Evolutionary conservation across 495 filamentous ascomycete genomes (phyloP), one percentile per base, ranked within the genome.

Genomic region (Gamarada debralockiae): DNA sequence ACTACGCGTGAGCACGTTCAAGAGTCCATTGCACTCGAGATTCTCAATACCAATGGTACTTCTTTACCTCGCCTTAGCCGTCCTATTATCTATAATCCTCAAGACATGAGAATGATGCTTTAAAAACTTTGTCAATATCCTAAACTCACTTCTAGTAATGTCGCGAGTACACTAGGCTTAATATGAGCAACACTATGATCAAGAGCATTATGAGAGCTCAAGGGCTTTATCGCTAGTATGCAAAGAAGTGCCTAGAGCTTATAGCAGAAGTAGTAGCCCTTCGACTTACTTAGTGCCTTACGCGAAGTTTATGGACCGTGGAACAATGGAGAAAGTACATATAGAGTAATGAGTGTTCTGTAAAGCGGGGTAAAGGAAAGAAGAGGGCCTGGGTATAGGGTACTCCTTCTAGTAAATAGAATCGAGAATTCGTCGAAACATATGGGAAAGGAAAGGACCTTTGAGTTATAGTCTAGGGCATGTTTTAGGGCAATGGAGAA

Each of bases 371-470:
- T 33, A 51, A 50, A 48, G 50, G 58, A 8, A 27, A 21, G 37
- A 43, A 40, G 62, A 36, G 55, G 46, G 45, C 36, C 62, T 59
- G 21, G 17, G 55, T 18, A 52, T 36, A 27, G 55, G 8, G 42
- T 17, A n/a, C n/a, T 62, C 25, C 57, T 55, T 23, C 61, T 43
- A 44, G 31, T 25, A 12, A 61, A 48, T 63, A 46, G 48, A 49
- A 45, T 7, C 55, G 39, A 44, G 39, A 48, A 21, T 42, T 46
- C n/a, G 37, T 64, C 18, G 21, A 39, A 41, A 51, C 49, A n/a
- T 57, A 61, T 47, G 51, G 55, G 18, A 57, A 61, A 22, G 59
- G 51, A 2, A 62, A 56, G 33, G 50, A 56, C 34, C 41, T 64
- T 10, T 14, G 23, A 31, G 49, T 64, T 21, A 61, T 64, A 44